Evolutionary conservation across 2,329 filamentous ascomycete genomes (phyloP), one percentile per base, ranked within the genome.

Genomic region (Monosporascus cannonballus): DNA sequence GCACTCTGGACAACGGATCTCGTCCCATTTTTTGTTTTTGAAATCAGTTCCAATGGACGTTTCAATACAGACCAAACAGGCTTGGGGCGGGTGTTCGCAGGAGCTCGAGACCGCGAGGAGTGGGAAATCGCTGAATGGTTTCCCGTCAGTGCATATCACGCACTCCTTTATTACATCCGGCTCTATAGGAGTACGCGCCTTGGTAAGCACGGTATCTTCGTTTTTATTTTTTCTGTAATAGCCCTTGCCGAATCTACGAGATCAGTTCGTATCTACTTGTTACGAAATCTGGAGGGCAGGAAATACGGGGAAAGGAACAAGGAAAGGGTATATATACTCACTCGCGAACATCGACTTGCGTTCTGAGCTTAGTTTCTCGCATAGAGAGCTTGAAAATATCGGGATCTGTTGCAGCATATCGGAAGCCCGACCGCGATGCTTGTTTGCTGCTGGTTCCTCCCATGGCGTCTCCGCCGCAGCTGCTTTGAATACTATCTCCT

Each of bases 21-120:
- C 15, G 36, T 53, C 24, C 51, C 51, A 53, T 39, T 30, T 46
- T 20, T 25, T 46, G 18, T n/a, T 53, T 24, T 36, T 22, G 37
- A 53, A 50, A 8, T 50, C 22, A 17, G 51, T 53, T 41, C 41
- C 38, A 24, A 53, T 53, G 14, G 48, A 53, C 3, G 38, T 53
- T 30, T 30, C 34, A 20, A 53, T 41, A 18, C 51, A 53, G 4
- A 38, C 47, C 27, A 50, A n/a, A 24, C 51, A 53, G 7, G 51
- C 30, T 18, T 17, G 18, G 15, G 51, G 51, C 15, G 51, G 25
- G 30, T 53, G 51, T 30, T 48, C 17, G 25, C 51, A 53, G 17
- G 37, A 30, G 17, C 18, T 39, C 18, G 51, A 53, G 22, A 53
- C 48, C 6, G 51, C 38, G 6, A 37, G 27, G 4, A 27, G n/a